phyloP scores from a whole-genome alignment of 768 basidiomycete genomes.

The Daedalea quercina region DNA sequence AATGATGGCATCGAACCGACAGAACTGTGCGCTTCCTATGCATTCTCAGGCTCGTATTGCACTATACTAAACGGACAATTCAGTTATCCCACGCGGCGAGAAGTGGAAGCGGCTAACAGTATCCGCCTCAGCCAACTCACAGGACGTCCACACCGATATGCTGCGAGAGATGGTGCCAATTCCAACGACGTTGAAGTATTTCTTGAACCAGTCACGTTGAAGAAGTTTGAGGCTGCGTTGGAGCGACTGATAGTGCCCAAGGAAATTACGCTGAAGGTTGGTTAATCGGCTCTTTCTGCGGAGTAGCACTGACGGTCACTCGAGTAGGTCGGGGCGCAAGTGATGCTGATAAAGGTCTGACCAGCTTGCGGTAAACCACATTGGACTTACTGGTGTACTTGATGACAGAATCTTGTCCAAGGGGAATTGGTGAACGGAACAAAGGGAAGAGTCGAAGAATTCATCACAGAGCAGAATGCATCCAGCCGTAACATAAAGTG shows the following conservation, averaged over 20 bases:
- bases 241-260: constrained; percentile 57
- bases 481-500: constrained; percentile 29
- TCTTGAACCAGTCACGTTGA: constrained; percentile 18
- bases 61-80: background rate
- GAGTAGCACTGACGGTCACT: background rate
- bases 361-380: background rate
- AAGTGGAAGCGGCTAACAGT: constrained; percentile 69
- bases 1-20: constrained; percentile 75
- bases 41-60: background rate
- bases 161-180: constrained; percentile 40
- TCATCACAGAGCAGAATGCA: constrained; percentile 31
- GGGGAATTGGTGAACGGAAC: constrained; percentile 68
- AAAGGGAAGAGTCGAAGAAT: constrained; percentile 34
- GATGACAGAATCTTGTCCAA: constrained; percentile 59
- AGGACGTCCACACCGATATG: constrained; percentile 32
- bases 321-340: constrained; percentile 69
- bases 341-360: constrained; percentile 70
- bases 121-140: constrained; percentile 40
- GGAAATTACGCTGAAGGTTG: constrained; percentile 34
- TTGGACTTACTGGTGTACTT: background rate
- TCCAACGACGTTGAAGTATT: constrained; percentile 33
- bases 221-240: constrained; percentile 39
- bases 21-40: constrained; percentile 48
- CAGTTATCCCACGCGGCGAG: constrained; percentile 62
- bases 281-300: background rate